phyloP scores from a whole-genome alignment of 2,329 filamentous ascomycete species.

The Sclerotinia nivalis region DNA sequence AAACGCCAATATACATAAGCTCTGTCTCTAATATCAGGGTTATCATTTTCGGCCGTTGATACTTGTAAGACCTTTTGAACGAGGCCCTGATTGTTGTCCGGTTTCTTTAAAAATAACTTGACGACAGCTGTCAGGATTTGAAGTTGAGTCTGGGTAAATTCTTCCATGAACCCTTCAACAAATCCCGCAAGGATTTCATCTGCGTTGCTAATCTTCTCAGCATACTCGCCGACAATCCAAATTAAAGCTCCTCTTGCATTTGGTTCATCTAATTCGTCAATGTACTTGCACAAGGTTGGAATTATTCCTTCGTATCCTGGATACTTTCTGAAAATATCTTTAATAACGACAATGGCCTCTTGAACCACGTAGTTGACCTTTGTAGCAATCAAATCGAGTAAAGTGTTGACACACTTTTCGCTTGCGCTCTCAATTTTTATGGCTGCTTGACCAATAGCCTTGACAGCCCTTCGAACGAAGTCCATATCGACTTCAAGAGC shows the following conservation, averaged over 20 bases:
- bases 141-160: slow-evolving; percentile 97
- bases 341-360: slow-evolving; percentile 98
- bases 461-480: slow-evolving; percentile 90
- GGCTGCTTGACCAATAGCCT: slow-evolving; percentile 94
- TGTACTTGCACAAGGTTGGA: slow-evolving; percentile 91
- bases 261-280: slow-evolving; percentile 94
- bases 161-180: slow-evolving; percentile 91
- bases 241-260: slow-evolving; percentile 88
- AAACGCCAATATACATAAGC: slow-evolving; percentile 99
- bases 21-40: slow-evolving; percentile 93
- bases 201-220: slow-evolving; percentile 99
- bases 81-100: slow-evolving; percentile 83
- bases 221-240: slow-evolving; percentile 99
- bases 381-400: slow-evolving; percentile 91
- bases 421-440: slow-evolving; percentile 97
- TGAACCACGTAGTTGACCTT: slow-evolving; percentile 99
- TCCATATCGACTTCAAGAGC: slow-evolving; percentile 99
- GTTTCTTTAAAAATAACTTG: slow-evolving; percentile 96
- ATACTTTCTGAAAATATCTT: slow-evolving; percentile 97
- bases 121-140: slow-evolving; percentile 97
- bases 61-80: slow-evolving; percentile 94
- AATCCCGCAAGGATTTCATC: slow-evolving; percentile 89
- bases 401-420: slow-evolving; percentile 91
- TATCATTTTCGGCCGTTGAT: slow-evolving; percentile 93
- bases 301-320: slow-evolving; percentile 98